A percentile compares a stretch with the other conserved stretches of the same genome.
Evolutionary conservation across 75 land plant genomes (phyloP).

Genomic region (Pseudotsuga menziesii): DNA sequence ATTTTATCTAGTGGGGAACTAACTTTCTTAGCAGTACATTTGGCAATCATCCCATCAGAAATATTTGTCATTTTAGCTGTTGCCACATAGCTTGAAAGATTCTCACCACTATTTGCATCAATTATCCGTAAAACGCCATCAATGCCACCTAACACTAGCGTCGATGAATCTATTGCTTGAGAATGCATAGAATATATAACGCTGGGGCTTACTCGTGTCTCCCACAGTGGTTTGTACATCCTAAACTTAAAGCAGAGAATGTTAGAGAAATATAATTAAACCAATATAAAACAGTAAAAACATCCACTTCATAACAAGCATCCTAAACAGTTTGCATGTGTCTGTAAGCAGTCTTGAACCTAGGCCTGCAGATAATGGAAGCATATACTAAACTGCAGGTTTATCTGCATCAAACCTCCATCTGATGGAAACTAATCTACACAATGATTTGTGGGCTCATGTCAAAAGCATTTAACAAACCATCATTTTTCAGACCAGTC

Average conservation of each 20-base stretch:
- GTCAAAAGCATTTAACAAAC: too few relatives aligned
- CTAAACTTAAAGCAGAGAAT: slow-evolving; percentile 25
- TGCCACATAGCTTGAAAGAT: slow-evolving; percentile 36
- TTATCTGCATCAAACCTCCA: neutral
- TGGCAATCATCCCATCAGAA: slow-evolving; percentile 10
- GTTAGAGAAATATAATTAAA: neutral
- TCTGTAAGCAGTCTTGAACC: too few relatives aligned
- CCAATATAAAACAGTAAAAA: neutral
- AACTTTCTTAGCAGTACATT: slow-evolving; percentile 18
- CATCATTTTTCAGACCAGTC: too few relatives aligned
- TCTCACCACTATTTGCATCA: slow-evolving; percentile 50
- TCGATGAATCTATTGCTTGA: slow-evolving; percentile 44
- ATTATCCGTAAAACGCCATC: slow-evolving; percentile 70
- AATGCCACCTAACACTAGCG: slow-evolving; percentile 66
- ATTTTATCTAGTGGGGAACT: slow-evolving; percentile 30
- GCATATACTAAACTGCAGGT: neutral
- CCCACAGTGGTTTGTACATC: slow-evolving; percentile 57
- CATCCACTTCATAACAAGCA: neutral
- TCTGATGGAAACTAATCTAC: neutral
- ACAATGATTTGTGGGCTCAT: too few relatives aligned
- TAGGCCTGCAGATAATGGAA: neutral
- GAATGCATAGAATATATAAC: slow-evolving; percentile 56
- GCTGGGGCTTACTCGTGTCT: slow-evolving; percentile 52
- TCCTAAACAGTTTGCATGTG: neutral
- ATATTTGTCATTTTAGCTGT: slow-evolving; percentile 1